A percentile compares a stretch with the other conserved stretches of the same genome.
Conservation (phyloP, 805 yeast species). For the Metschnikowia peoriensis region DNA sequence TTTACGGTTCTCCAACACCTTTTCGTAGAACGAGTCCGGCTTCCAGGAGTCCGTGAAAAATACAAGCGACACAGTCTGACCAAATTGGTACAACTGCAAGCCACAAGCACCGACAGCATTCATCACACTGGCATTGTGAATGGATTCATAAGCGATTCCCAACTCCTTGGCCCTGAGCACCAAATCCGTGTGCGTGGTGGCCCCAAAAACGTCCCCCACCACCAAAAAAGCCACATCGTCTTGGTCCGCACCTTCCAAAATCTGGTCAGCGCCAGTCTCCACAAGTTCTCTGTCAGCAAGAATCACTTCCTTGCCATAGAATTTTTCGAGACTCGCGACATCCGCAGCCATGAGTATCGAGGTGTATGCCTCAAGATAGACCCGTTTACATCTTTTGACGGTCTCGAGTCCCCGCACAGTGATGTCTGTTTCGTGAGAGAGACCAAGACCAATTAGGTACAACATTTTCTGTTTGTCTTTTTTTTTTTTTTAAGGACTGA, state of each 20-base stretch:
- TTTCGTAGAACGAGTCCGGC: conserved; percentile 92
- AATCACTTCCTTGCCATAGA: conserved; percentile 80
- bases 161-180: conserved; percentile 87
- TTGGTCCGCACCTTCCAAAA: conserved; percentile 68
- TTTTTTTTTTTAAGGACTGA: not conserved
- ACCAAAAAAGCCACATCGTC: conserved; percentile 93
- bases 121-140: conserved; percentile 97
- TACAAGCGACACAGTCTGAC: conserved; percentile 95
- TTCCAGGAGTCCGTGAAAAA: conserved; percentile 95
- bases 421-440: conserved; percentile 84
- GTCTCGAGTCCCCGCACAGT: conserved; percentile 92
- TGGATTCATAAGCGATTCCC: conserved; percentile 71
- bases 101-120: conserved; percentile 99
- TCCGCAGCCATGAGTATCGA: conserved; percentile 93
- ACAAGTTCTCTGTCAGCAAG: conserved; percentile 95
- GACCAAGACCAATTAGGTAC: conserved; percentile 87
- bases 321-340: conserved; percentile 67
- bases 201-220: conserved; percentile 97
- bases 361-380: conserved; percentile 94
- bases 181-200: conserved; percentile 95
- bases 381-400: conserved; percentile 79
- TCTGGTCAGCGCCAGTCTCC: conserved; percentile 82
- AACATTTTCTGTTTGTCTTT: conserved; percentile 50
- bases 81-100: conserved; percentile 88
- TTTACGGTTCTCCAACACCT: conserved; percentile 82